phyloP scores from a whole-genome alignment of 73 alveolate genomes.

The Paramecium sonneborni region DNA sequence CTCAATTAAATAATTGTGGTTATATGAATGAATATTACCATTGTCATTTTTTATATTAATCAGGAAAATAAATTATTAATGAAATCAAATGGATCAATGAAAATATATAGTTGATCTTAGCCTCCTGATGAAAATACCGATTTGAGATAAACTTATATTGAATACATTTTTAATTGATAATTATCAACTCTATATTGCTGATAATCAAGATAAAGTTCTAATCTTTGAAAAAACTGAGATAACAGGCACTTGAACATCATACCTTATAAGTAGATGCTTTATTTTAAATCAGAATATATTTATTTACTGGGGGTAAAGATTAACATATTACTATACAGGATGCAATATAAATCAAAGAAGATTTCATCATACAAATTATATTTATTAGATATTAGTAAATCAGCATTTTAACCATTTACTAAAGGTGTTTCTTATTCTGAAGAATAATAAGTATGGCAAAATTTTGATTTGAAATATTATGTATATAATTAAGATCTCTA shows the following conservation, averaged over 20 bases:
- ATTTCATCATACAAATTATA: neutral
- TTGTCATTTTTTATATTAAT: conserved; percentile 76
- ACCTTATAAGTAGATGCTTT: conserved; percentile 80
- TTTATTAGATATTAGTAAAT: neutral
- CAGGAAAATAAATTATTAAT: conserved; percentile 76
- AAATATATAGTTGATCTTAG: conserved; percentile 83
- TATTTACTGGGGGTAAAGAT: conserved; percentile 92
- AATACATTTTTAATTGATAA: conserved; percentile 67
- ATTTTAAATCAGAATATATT: conserved; percentile 64
- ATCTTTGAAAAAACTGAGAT: neutral
- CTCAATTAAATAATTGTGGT: conserved; percentile 75
- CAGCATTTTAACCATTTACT: conserved; percentile 72
- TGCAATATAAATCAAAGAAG: conserved; percentile 57
- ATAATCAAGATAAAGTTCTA: conserved; percentile 57
- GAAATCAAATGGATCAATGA: conserved; percentile 80
- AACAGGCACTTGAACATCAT: conserved; percentile 67
- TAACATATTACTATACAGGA: conserved; percentile 70
- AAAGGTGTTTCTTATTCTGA: conserved; percentile 73
- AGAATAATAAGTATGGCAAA: conserved; percentile 79
- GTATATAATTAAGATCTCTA: no score
- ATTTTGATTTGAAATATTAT: conserved; percentile 89
- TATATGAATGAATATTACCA: conserved; percentile 78
- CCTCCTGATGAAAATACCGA: conserved; percentile 74
- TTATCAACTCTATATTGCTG: conserved; percentile 78
- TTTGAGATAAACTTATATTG: conserved; percentile 54